phyloP scores from a whole-genome alignment of 768 basidiomycete species.

The Suillus ampliporus region DNA sequence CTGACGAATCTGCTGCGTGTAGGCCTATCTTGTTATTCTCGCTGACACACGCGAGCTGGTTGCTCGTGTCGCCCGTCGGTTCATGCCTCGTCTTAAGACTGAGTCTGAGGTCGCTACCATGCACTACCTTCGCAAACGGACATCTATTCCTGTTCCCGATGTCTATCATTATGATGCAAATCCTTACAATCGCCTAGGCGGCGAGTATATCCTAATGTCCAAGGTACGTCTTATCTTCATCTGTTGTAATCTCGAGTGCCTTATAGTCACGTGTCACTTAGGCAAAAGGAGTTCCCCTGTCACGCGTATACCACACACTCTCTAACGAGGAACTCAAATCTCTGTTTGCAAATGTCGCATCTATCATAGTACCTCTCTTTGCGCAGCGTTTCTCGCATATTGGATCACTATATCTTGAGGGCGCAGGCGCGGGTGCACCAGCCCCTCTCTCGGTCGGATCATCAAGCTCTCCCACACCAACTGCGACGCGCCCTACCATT shows the following conservation, averaged over 20 bases:
- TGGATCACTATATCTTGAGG: slow-evolving; percentile 72
- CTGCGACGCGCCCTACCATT: slow-evolving; percentile 26
- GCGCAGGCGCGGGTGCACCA: slow-evolving; percentile 14
- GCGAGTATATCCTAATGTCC: slow-evolving; percentile 88
- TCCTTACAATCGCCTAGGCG: slow-evolving; percentile 83
- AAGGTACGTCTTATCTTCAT: slow-evolving; percentile 55
- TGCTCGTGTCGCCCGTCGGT: slow-evolving; percentile 81
- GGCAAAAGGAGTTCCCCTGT: slow-evolving; percentile 77
- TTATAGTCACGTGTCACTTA: slow-evolving; percentile 34
- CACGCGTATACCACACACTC: slow-evolving; percentile 73
- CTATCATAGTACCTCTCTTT: slow-evolving; percentile 73
- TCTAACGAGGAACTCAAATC: slow-evolving; percentile 65
- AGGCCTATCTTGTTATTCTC: slow-evolving; percentile 82
- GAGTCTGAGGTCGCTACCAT: slow-evolving; percentile 89
- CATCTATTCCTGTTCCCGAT: slow-evolving; percentile 72
- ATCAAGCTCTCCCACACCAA: slow-evolving; percentile 34
- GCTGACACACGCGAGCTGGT: slow-evolving; percentile 66
- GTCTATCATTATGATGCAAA: slow-evolving; percentile 83
- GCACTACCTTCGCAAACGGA: slow-evolving; percentile 75
- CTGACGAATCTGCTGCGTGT: slow-evolving; percentile 3
- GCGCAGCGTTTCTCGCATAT: slow-evolving; percentile 77
- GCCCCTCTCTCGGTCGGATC: slow-evolving; percentile 25
- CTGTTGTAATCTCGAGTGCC: slow-evolving; percentile 7
- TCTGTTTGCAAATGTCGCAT: slow-evolving; percentile 71
- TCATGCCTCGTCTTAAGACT: slow-evolving; percentile 87